Conservation (phyloP, 2,329 filamentous ascomycete species). For the Zymoseptoria tritici region DNA sequence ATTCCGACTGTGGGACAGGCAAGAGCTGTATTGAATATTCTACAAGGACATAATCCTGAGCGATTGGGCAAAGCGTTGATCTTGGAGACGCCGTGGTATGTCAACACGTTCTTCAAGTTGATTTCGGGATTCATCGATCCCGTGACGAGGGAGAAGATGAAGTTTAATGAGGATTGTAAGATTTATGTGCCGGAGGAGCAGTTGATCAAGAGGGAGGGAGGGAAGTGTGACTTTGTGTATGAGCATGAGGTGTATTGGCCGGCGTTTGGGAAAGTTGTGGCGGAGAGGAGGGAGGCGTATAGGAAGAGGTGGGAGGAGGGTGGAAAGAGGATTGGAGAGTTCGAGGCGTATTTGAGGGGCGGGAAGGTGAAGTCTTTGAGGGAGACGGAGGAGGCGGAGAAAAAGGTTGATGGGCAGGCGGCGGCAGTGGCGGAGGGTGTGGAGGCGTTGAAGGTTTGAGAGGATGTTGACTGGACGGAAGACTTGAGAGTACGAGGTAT, state of each 20-base stretch:
- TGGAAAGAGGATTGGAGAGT: constrained; percentile 77
- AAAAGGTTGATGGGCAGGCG: background rate
- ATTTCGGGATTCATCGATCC: constrained; percentile 97
- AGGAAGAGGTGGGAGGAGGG: constrained; percentile 67
- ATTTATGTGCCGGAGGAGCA: constrained; percentile 75
- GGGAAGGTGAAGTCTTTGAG: constrained; percentile 34
- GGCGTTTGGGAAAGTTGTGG: constrained; percentile 64
- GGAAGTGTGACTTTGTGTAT: constrained; percentile 82
- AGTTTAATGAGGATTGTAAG: constrained; percentile 89
- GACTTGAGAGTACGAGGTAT: background rate
- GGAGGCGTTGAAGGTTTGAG: background rate
- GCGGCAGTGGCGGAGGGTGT: background rate
- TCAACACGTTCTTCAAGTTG: constrained; percentile 90
- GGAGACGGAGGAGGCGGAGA: constrained; percentile 9
- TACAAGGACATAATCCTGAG: constrained; percentile 95
- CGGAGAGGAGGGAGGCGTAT: constrained; percentile 56
- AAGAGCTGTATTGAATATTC: constrained; percentile 76
- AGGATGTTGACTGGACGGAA: background rate
- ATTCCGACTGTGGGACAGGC: constrained; percentile 72
- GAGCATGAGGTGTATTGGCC: constrained; percentile 88
- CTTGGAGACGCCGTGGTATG: constrained; percentile 84
- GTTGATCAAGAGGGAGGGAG: constrained; percentile 70
- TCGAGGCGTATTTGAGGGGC: constrained; percentile 81
- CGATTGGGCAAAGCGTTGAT: constrained; percentile 81
- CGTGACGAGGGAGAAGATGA: constrained; percentile 85